These are phyloP conservation scores for Stagonosporopsis tanaceti DNA, from an alignment of 2,329 filamentous ascomycete genomes.

Conservation along the genomic window DNA sequence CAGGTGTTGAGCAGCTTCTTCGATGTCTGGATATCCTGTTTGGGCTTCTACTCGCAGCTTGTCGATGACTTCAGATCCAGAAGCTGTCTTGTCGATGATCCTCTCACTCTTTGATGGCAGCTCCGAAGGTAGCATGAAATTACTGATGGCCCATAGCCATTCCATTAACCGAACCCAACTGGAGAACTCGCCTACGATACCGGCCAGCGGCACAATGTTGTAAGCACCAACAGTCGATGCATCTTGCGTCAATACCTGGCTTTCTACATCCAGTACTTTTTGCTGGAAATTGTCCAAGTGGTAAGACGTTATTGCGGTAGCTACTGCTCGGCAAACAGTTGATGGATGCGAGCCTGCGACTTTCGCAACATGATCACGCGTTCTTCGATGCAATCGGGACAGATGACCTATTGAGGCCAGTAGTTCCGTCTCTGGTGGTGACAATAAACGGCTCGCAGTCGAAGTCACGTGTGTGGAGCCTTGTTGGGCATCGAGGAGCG, in stretches of 20 bases:
- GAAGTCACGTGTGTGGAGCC: slow-evolving; percentile 48
- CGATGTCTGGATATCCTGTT: slow-evolving; percentile 89
- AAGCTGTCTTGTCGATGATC: slow-evolving; percentile 54
- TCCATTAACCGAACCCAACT: slow-evolving; percentile 84
- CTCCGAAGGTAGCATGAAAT: slow-evolving; percentile 67
- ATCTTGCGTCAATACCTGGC: slow-evolving; percentile 77
- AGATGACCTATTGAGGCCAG: slow-evolving; percentile 79
- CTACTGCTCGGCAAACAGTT: slow-evolving; percentile 85
- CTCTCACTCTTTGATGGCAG: slow-evolving; percentile 22
- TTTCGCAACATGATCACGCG: slow-evolving; percentile 71
- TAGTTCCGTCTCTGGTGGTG: slow-evolving; percentile 83
- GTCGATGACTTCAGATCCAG: slow-evolving; percentile 79
- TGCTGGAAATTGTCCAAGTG: slow-evolving; percentile 83
- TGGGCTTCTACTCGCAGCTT: slow-evolving; percentile 77
- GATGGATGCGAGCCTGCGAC: slow-evolving; percentile 78
- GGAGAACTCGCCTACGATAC: slow-evolving; percentile 83
- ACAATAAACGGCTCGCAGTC: slow-evolving; percentile 60
- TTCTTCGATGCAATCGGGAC: slow-evolving; percentile 77
- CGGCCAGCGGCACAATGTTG: slow-evolving; percentile 89
- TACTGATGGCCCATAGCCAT: slow-evolving; percentile 80
- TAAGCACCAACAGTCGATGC: slow-evolving; percentile 86
- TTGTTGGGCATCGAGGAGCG: slow-evolving; percentile 72
- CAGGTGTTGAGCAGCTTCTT: slow-evolving; percentile 75
- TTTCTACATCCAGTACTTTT: slow-evolving; percentile 86
- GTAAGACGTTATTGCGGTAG: slow-evolving; percentile 75